Percentiles rank a stretch among this genome's conserved stretches.
Evolutionary conservation across 179 eudicot genomes (phyloP).

Genomic region (Patellifolia procumbens): DNA sequence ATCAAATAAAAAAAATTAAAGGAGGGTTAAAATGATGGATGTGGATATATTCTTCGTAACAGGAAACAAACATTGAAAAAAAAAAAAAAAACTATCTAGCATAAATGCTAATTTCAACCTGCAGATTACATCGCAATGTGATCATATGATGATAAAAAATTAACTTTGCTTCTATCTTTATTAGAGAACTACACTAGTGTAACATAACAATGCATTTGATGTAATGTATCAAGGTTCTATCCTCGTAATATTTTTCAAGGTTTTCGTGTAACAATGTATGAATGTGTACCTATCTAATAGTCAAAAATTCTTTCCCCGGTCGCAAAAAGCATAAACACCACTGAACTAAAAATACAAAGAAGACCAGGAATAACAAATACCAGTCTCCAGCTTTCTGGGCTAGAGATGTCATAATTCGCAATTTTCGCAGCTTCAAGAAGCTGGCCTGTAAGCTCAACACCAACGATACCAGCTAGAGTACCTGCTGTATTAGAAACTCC

Average conservation of each 20-base stretch:
- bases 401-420: constrained; percentile 67
- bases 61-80: not conserved
- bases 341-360: constrained; percentile 77
- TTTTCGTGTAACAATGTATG: constrained; percentile 13
- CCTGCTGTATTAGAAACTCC: constrained; percentile 98
- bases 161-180: not conserved
- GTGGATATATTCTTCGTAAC: not conserved
- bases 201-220: constrained; percentile 2
- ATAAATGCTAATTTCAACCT: not conserved
- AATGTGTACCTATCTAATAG: constrained; percentile 31
- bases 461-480: constrained; percentile 88
- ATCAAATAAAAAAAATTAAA: no score
- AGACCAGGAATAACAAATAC: constrained; percentile 82
- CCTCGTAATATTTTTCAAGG: constrained; percentile 4
- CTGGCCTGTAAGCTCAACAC: constrained; percentile 85
- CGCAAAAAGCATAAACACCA: constrained; percentile 65
- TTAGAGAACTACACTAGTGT: not conserved
- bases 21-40: not conserved
- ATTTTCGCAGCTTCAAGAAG: constrained; percentile 89
- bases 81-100: no score
- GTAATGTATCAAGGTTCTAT: constrained; percentile 1
- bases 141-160: not conserved
- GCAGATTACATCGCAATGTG: not conserved
- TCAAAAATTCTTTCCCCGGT: constrained; percentile 92
- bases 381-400: constrained; percentile 80